Evolutionary conservation across 2,329 filamentous ascomycete genomes (phyloP).

Genomic region (Trichothecium sympodiale): DNA sequence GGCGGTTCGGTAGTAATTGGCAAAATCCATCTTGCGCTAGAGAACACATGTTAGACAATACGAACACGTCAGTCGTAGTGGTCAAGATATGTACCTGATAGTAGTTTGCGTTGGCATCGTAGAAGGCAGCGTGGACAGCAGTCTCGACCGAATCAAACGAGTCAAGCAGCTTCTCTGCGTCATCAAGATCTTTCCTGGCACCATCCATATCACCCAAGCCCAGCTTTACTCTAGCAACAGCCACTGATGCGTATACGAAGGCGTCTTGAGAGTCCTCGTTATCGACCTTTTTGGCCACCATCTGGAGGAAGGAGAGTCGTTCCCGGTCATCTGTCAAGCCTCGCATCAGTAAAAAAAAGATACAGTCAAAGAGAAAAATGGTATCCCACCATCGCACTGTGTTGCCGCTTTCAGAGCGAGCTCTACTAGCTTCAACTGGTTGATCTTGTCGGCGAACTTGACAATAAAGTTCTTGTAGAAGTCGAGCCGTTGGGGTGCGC

Average conservation of each 20-base stretch:
- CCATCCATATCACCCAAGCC: conserved; percentile 69
- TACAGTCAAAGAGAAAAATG: neutral
- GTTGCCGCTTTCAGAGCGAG: conserved; percentile 78
- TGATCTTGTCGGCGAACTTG: conserved; percentile 97
- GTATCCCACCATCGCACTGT: conserved; percentile 60
- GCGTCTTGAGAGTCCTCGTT: conserved; percentile 90
- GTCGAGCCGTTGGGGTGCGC: conserved; percentile 70
- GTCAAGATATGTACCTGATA: conserved; percentile 50
- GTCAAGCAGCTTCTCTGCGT: conserved; percentile 79
- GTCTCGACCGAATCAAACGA: conserved; percentile 91
- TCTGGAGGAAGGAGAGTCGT: conserved; percentile 72
- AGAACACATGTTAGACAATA: neutral
- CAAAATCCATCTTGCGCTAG: conserved; percentile 76
- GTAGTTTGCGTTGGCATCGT: conserved; percentile 89
- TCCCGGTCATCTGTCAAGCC: conserved; percentile 65
- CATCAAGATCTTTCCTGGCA: conserved; percentile 76
- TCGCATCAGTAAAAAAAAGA: conserved; percentile 1
- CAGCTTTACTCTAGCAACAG: conserved; percentile 79
- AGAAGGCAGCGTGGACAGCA: conserved; percentile 91
- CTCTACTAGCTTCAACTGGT: conserved; percentile 92
- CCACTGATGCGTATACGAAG: conserved; percentile 85
- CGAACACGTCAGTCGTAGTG: neutral
- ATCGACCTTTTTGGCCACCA: conserved; percentile 79
- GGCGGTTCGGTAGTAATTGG: conserved; percentile 93
- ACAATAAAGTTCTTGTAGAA: conserved; percentile 94